A percentile compares a stretch with the other conserved stretches of the same genome.
Conservation (phyloP, 169 alveolate genomes). For the Eimeria maxima region DNA sequence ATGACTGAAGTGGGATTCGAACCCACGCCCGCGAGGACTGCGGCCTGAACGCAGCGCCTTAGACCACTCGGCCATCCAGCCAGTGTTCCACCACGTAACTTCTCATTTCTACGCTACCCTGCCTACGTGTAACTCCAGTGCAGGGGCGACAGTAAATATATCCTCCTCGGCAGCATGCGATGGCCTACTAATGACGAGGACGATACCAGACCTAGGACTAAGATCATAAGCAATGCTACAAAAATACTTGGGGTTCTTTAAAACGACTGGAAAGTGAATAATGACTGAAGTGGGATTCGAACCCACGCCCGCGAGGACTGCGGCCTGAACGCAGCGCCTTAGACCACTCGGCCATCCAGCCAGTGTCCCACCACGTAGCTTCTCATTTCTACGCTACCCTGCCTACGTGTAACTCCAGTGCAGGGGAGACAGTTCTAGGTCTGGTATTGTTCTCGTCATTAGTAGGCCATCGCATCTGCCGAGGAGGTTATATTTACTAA, state of each 20-base stretch:
- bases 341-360: conserved; percentile 99
- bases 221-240: too few species aligned
- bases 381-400: background rate
- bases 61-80: conserved; percentile 99
- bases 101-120: background rate
- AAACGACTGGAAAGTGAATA: background rate
- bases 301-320: conserved; percentile 99
- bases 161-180: background rate
- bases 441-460: too few species aligned
- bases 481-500: too few species aligned
- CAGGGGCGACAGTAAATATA: background rate
- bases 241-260: background rate
- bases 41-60: conserved; percentile 99
- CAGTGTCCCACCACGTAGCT: background rate
- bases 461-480: background rate
- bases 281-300: conserved; percentile 97
- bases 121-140: background rate
- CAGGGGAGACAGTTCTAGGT: background rate
- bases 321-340: conserved; percentile 99
- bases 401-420: background rate
- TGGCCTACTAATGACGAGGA: background rate
- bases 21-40: conserved; percentile 99
- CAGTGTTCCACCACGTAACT: background rate
- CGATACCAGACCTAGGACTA: background rate
- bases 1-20: conserved; percentile 97